Conservation (phyloP, 2,329 filamentous ascomycete genomes). For the Phaeosphaeriaceae sp. region DNA sequence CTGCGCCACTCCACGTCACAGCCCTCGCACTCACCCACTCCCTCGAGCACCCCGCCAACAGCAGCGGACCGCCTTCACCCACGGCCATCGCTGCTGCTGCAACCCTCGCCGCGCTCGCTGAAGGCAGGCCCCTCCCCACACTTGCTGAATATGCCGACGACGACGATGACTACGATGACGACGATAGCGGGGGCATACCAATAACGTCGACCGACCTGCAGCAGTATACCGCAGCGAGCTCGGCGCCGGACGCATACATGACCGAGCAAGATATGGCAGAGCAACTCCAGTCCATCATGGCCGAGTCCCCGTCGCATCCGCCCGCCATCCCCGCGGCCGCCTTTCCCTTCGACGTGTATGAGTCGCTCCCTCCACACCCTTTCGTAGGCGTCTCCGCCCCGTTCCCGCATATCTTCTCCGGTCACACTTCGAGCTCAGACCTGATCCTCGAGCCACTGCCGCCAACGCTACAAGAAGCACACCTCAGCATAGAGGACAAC, state of each 20-base stretch:
- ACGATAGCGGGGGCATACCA: conserved; percentile 35
- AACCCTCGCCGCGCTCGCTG: conserved; percentile 38
- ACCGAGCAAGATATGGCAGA: conserved; percentile 7
- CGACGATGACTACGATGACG: conserved; percentile 20
- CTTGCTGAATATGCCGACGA: conserved; percentile 31
- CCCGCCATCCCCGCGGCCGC: conserved; percentile 7
- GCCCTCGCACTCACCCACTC: conserved; percentile 17
- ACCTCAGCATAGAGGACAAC: conserved; percentile 38
- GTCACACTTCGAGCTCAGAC: conserved; percentile 22
- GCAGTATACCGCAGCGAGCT: conserved; percentile 12
- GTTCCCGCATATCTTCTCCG: conserved; percentile 14
- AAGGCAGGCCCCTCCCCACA: conserved; percentile 27
- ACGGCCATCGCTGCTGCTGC: conserved; percentile 32
- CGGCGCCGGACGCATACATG: conserved; percentile 6
- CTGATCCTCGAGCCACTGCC: conserved; percentile 28
- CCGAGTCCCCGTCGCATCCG: conserved; percentile 19
- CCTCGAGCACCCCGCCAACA: conserved; percentile 5
- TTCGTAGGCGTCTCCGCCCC: conserved; percentile 19
- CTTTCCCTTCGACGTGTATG: background rate
- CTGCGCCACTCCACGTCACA: conserved; percentile 20
- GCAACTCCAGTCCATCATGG: conserved; percentile 23
- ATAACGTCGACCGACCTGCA: conserved; percentile 22
- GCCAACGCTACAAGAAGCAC: conserved; percentile 32
- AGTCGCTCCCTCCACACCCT: conserved; percentile 6
- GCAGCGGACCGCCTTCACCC: conserved; percentile 23